These are phyloP conservation scores for Hypoxylon lienhwacheense DNA, from an alignment of 495 filamentous ascomycete species.

Conservation along the genomic window DNA sequence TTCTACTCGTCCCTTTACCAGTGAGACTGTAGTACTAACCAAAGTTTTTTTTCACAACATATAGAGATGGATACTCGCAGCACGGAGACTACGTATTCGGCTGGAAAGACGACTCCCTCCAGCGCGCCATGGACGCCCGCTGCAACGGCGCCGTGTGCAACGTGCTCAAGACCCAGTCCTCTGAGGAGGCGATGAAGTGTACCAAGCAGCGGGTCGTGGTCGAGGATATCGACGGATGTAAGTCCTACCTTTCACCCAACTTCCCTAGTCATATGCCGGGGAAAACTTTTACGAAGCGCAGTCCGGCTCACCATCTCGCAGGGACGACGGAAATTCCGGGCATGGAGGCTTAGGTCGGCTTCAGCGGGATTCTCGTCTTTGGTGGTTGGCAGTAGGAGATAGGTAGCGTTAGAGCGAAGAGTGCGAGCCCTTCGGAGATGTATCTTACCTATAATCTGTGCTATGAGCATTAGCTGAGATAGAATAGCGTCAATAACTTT, in stretches of 20 bases:
- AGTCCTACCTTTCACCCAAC: conserved; percentile 34
- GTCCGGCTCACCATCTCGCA: conserved; percentile 27
- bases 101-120: conserved; percentile 44
- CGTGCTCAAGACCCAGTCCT: conserved; percentile 41
- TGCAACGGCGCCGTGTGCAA: conserved; percentile 44
- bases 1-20: conserved; percentile 6
- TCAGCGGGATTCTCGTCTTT: not conserved
- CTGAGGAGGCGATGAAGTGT: conserved; percentile 43
- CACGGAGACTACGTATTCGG: conserved; percentile 50
- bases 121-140: conserved; percentile 44
- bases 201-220: conserved; percentile 43
- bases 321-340: conserved; percentile 36
- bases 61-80: conserved; percentile 41
- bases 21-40: no score
- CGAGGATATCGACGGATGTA: conserved; percentile 52
- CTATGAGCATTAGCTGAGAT: no score
- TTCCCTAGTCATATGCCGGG: not conserved
- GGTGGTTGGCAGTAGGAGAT: no score
- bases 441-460: no score
- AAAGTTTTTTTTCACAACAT: no score
- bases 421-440: no score
- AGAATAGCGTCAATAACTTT: no score
- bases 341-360: conserved; percentile 21
- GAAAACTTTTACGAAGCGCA: not conserved
- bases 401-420: no score